phyloP scores from a whole-genome alignment of 2,329 filamentous ascomycete genomes.

The Pyricularia sp. region DNA sequence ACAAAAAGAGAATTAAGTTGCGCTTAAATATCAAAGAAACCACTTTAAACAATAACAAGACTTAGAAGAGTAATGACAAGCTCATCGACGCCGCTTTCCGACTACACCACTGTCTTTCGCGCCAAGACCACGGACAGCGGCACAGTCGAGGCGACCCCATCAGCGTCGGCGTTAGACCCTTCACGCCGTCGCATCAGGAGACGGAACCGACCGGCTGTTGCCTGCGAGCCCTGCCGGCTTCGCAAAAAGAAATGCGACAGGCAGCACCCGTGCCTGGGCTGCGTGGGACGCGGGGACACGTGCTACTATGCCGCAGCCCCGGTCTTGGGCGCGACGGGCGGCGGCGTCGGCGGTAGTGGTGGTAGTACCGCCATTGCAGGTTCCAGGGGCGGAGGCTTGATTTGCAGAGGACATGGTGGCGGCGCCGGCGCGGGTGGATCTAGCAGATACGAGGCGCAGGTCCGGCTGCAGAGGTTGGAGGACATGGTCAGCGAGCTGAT shows the following conservation, averaged over 20 bases:
- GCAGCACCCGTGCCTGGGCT: conserved; percentile 40
- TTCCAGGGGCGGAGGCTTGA: conserved; percentile 24
- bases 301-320: conserved; percentile 39
- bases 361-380: neutral
- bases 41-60: neutral
- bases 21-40: neutral
- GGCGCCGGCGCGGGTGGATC: neutral
- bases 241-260: conserved; percentile 52
- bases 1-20: no score
- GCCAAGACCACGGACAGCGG: conserved; percentile 1
- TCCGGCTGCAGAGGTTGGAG: conserved; percentile 42
- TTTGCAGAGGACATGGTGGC: neutral
- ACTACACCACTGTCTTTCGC: conserved; percentile 13
- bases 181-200: conserved; percentile 19
- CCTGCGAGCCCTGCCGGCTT: conserved; percentile 39
- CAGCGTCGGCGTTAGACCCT: conserved; percentile 1
- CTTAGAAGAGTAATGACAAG: neutral
- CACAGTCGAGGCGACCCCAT: neutral
- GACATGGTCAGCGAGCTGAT: conserved; percentile 49
- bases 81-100: neutral
- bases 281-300: conserved; percentile 36
- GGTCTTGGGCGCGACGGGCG: neutral
- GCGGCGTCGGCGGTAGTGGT: neutral
- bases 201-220: conserved; percentile 30
- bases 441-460: conserved; percentile 21